phyloP scores from a whole-genome alignment of 1,284 basidiomycete genomes.

The Ustilago loliicola region DNA sequence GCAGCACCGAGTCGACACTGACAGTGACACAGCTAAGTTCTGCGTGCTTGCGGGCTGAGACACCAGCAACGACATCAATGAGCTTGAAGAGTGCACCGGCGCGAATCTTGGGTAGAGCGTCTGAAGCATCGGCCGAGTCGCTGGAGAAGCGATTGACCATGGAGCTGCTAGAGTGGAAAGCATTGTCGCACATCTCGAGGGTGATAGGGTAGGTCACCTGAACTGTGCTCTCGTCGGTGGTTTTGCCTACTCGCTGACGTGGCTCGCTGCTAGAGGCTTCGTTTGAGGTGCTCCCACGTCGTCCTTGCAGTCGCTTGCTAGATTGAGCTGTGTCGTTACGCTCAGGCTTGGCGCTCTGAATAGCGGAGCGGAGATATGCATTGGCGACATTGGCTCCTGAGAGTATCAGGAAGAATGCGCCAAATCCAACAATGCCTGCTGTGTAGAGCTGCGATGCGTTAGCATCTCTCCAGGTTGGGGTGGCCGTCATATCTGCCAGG shows the following conservation, averaged over 20 bases:
- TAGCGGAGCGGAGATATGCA: slow-evolving; percentile 4
- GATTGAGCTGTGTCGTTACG: background rate
- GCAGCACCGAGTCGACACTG: slow-evolving; percentile 68
- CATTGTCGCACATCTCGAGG: slow-evolving; percentile 55
- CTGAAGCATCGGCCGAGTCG: slow-evolving; percentile 11
- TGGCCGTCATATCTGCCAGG: slow-evolving; percentile 17
- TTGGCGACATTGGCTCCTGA: slow-evolving; percentile 25
- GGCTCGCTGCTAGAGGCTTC: background rate
- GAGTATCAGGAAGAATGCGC: slow-evolving; percentile 31
- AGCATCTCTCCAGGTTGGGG: slow-evolving; percentile 31
- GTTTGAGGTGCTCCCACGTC: slow-evolving; percentile 12
- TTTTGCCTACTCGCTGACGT: slow-evolving; percentile 33
- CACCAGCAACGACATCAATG: slow-evolving; percentile 71
- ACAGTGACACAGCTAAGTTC: slow-evolving; percentile 70
- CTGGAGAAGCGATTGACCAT: slow-evolving; percentile 8
- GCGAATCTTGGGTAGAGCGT: slow-evolving; percentile 50
- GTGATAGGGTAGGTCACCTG: slow-evolving; percentile 59
- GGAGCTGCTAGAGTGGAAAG: slow-evolving; percentile 28
- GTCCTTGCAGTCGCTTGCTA: slow-evolving; percentile 1
- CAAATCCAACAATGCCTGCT: slow-evolving; percentile 22
- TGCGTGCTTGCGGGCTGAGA: slow-evolving; percentile 70
- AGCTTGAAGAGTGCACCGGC: slow-evolving; percentile 71
- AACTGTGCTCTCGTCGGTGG: slow-evolving; percentile 50
- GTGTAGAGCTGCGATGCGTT: slow-evolving; percentile 40
- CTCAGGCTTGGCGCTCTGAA: background rate